Conservation (phyloP, 202 grass and related monocot genomes). For the Schoenoplectus triqueter region DNA sequence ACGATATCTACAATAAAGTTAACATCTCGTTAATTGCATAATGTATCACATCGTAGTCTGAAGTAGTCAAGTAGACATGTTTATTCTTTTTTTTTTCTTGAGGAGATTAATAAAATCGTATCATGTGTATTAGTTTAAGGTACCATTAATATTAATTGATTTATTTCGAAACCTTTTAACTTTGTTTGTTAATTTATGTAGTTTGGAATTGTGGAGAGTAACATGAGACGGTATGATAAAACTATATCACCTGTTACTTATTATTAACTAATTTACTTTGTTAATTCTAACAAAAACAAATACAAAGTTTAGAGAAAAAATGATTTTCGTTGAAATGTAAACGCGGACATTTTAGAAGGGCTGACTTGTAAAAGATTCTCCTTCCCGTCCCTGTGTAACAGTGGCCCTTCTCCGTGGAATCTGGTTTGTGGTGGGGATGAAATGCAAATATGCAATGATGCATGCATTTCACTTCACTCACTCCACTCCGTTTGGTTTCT, state of each 20-base stretch:
- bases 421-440: background rate
- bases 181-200: background rate
- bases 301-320: background rate
- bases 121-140: background rate
- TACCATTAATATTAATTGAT: background rate
- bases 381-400: no score
- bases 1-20: background rate
- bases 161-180: background rate
- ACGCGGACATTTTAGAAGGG: background rate
- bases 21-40: background rate
- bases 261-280: background rate
- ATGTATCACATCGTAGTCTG: background rate
- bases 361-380: background rate
- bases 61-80: no score
- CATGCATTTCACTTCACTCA: conserved; percentile 9
- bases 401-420: background rate
- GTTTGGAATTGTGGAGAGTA: background rate
- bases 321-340: background rate
- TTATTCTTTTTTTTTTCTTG: no score
- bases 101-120: background rate
- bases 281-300: background rate
- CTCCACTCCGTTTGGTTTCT: background rate
- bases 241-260: background rate
- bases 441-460: background rate
- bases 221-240: background rate